A percentile compares a stretch with the other conserved stretches of the same genome.
phyloP scores from a whole-genome alignment of 805 yeast species.

The Torulaspora franciscae region DNA sequence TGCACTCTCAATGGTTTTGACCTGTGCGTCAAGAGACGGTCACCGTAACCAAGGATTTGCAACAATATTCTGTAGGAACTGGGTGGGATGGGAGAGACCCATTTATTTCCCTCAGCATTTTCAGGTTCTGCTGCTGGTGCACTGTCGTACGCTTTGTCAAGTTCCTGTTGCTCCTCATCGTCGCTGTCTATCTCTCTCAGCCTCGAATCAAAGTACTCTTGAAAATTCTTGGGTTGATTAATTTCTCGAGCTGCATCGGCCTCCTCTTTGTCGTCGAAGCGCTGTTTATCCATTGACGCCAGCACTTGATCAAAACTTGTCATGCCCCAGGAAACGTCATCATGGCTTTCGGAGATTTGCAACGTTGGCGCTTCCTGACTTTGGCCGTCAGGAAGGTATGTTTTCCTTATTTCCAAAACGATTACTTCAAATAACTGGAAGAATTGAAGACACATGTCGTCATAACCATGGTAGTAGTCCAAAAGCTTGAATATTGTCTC shows the following conservation, averaged over 20 bases:
- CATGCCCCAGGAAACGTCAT: conserved; percentile 60
- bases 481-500: conserved; percentile 69
- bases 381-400: conserved; percentile 31
- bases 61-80: conserved; percentile 54
- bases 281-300: conserved; percentile 39
- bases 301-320: conserved; percentile 41
- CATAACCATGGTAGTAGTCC: conserved; percentile 82
- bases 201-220: conserved; percentile 38
- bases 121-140: conserved; percentile 14
- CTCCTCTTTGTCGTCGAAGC: conserved; percentile 27
- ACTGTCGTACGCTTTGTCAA: conserved; percentile 17
- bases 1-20: conserved; percentile 53
- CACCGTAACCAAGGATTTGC: conserved; percentile 63
- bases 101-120: conserved; percentile 37
- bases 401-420: conserved; percentile 42
- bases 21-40: conserved; percentile 61
- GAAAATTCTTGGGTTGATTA: conserved; percentile 34
- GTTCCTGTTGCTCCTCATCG: conserved; percentile 28
- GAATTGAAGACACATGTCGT: conserved; percentile 64
- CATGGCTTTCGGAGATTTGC: not conserved
- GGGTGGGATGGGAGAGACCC: conserved; percentile 67
- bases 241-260: conserved; percentile 17
- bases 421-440: conserved; percentile 65
- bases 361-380: too few species aligned
- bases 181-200: conserved; percentile 37